phyloP scores from a whole-genome alignment of 139 green algal species.

The Dunaliella primolecta region DNA sequence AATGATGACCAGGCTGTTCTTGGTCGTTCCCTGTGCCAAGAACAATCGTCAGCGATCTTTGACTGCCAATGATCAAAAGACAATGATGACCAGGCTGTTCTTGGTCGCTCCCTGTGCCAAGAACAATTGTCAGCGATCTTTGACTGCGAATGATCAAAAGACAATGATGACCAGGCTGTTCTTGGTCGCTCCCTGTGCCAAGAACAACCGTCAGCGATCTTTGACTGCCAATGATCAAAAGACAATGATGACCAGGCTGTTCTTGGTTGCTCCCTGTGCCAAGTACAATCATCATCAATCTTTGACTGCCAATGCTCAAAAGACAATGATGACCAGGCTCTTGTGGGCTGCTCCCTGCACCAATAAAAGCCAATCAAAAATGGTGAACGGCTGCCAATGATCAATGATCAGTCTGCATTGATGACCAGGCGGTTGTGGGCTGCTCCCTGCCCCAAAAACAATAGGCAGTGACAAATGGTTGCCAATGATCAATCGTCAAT shows the following conservation, averaged over 20 bases:
- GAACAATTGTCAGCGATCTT: not conserved
- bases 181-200: slow-evolving; percentile 62
- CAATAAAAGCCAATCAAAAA: not conserved
- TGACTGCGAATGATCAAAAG: not conserved
- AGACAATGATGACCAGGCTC: slow-evolving; percentile 93
- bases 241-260: slow-evolving; percentile 89
- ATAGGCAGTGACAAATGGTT: not conserved
- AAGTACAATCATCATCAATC: not conserved
- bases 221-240: not conserved
- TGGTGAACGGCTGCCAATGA: too few relatives aligned
- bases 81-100: slow-evolving; percentile 89
- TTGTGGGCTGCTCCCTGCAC: slow-evolving; percentile 62
- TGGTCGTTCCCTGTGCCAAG: slow-evolving; percentile 61
- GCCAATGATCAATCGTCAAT: not conserved
- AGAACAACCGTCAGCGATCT: not conserved
- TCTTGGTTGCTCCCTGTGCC: slow-evolving; percentile 62
- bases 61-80: not conserved
- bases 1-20: slow-evolving; percentile 87
- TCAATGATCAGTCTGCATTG: too few relatives aligned
- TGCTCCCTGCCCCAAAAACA: not conserved
- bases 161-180: slow-evolving; percentile 89
- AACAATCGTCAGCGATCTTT: not conserved
- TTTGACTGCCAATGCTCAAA: not conserved
- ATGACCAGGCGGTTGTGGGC: not conserved
- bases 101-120: slow-evolving; percentile 62